Evolutionary conservation across 1,284 basidiomycete species (phyloP), one percentile per base, ranked within the genome.

Genomic region (Hemileia vastatrix): DNA sequence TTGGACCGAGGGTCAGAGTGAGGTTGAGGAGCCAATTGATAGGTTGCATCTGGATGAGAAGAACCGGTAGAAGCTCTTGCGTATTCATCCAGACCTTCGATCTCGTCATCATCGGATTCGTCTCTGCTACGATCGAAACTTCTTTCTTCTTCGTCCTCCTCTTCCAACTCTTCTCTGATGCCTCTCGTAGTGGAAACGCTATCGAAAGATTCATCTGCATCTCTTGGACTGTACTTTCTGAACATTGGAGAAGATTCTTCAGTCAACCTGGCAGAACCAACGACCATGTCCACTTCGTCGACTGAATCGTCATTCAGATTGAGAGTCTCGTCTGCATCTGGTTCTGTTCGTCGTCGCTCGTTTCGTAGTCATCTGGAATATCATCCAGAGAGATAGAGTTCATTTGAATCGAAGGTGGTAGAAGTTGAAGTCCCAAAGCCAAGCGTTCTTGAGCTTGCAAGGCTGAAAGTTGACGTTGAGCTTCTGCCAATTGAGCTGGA

Each of bases 251-350:
- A 44, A 24, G 51, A 33, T n/a, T 55, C 19, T 13, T 67, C 63
- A 40, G 68, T 66, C 32, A 70, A 43, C 6, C 57, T 64, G 1
- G 70, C 64, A 8, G 68, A 70, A 9, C 70, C 70, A 27, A 72
- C 66, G 32, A 72, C 70, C 63, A 70, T 63, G 50, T 72, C 68
- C 50, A 72, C 68, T 58, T 72, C 71, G 32, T 68, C 68, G 49
- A 71, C 66, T 23, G 70, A 71, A 47, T 72, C 71, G 27, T 72
- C 69, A 50, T 72, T 72, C 50, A 72, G 56, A 24, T 49, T 63
- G 36, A 71, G 54, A 0, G 66, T 69, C n/a, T 64, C 53, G 31
- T 69, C 61, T n/a, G 48, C 43, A 32, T 65, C 55, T 27, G 27
- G 51, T 31, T 31, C n/a, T 62, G 45, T 23, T 57, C 58, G 27